phyloP scores from a whole-genome alignment of 768 basidiomycete genomes.

The Boletus patriciae region DNA sequence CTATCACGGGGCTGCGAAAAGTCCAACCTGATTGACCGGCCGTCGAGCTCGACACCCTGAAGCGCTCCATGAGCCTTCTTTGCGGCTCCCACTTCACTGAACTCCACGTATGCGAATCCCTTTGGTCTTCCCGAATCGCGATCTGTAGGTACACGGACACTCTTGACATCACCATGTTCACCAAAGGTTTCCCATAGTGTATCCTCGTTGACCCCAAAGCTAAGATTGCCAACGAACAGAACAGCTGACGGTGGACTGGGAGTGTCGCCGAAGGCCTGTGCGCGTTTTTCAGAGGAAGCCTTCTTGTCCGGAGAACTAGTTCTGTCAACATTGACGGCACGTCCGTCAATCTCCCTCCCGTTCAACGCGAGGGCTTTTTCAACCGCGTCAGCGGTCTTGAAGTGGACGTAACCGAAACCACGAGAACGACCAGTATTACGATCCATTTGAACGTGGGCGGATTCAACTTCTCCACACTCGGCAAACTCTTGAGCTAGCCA shows the following conservation, averaged over 20 bases:
- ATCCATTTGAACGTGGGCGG: conserved; percentile 87
- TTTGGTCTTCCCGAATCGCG: conserved; percentile 87
- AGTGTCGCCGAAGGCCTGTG: conserved; percentile 74
- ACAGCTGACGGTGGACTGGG: conserved; percentile 66
- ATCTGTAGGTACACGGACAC: conserved; percentile 89
- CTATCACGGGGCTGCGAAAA: conserved; percentile 79
- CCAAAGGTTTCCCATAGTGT: conserved; percentile 86
- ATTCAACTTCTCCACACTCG: conserved; percentile 82
- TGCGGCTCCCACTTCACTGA: conserved; percentile 75
- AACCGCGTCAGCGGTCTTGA: conserved; percentile 66
- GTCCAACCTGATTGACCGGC: conserved; percentile 79
- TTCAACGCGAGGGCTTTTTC: conserved; percentile 78
- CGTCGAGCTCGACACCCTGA: conserved; percentile 74
- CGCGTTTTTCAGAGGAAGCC: conserved; percentile 63
- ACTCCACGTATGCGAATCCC: conserved; percentile 97
- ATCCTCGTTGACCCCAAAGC: conserved; percentile 80
- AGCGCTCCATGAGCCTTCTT: conserved; percentile 75
- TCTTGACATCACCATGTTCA: conserved; percentile 82
- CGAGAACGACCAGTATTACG: conserved; percentile 79
- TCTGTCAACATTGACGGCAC: conserved; percentile 82
- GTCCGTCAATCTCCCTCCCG: conserved; percentile 91
- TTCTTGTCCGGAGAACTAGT: conserved; percentile 61
- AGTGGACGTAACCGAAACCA: conserved; percentile 84
- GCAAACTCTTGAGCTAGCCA: conserved; percentile 91
- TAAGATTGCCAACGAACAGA: conserved; percentile 90